Evolutionary conservation across 257 asterid genomes (phyloP).

Genomic region (Euphrasia confusa): DNA sequence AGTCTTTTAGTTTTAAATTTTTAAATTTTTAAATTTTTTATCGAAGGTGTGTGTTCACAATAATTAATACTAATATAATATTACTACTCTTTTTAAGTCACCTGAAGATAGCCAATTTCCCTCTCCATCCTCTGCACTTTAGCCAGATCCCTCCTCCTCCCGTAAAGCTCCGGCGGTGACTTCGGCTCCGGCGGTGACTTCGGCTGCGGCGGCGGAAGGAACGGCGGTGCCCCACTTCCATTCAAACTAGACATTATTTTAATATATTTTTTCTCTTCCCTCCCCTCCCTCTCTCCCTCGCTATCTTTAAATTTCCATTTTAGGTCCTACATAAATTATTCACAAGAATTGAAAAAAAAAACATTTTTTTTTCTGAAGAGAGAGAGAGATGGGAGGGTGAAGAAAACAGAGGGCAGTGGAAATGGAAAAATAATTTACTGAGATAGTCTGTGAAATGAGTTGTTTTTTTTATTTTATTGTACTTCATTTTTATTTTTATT

Average conservation of each 20-base stretch:
- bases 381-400: too few relatives aligned
- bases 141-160: slow-evolving; percentile 71
- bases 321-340: background rate
- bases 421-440: slow-evolving; percentile 12
- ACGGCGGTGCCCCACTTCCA: slow-evolving; percentile 36
- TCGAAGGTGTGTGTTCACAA: too few relatives aligned
- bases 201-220: slow-evolving; percentile 85
- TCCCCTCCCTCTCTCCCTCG: too few relatives aligned
- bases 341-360: background rate
- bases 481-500: background rate
- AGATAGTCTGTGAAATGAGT: background rate
- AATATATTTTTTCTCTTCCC: background rate
- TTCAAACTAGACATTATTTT: slow-evolving; percentile 36
- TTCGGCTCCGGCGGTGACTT: slow-evolving; percentile 85
- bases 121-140: slow-evolving; percentile 78
- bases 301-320: background rate
- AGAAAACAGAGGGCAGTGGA: too few relatives aligned
- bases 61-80: too few relatives aligned
- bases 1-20: too few relatives aligned
- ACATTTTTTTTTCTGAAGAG: background rate
- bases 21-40: too few relatives aligned
- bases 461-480: background rate
- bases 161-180: slow-evolving; percentile 95
- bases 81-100: too few relatives aligned
- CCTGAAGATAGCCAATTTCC: slow-evolving; percentile 82